These are phyloP conservation scores for Casaregolazyma lundiana DNA, from an alignment of 1,139 yeast genomes.

Conservation along the genomic window DNA sequence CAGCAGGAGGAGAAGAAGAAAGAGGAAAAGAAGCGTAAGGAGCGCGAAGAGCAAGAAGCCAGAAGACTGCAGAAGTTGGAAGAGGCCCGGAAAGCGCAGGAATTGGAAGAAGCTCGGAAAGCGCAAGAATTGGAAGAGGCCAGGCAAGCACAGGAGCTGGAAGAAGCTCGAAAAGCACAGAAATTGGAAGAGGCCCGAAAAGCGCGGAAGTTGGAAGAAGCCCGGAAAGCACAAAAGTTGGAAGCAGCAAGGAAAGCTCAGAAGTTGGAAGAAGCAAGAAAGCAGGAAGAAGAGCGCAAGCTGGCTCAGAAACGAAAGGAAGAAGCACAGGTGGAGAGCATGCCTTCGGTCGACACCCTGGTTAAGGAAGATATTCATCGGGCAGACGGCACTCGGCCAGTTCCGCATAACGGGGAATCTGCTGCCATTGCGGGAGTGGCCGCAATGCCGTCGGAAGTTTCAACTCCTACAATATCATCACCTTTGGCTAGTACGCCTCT, in stretches of 20 bases:
- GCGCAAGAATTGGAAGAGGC: conserved; percentile 17
- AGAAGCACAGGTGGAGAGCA: background rate
- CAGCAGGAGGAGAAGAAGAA: conserved; percentile 43
- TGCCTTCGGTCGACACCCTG: background rate
- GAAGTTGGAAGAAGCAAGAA: conserved; percentile 15
- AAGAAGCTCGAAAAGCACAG: conserved; percentile 17
- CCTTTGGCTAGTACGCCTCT: conserved; percentile 2
- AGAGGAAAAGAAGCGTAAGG: conserved; percentile 40
- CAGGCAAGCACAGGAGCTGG: conserved; percentile 16
- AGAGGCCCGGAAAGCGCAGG: conserved; percentile 32
- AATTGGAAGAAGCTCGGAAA: conserved; percentile 26
- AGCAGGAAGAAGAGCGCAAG: conserved; percentile 4
- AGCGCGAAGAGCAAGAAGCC: conserved; percentile 41
- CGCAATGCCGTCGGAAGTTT: conserved; percentile 5
- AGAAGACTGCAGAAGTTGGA: conserved; percentile 37
- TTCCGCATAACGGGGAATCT: conserved; percentile 4
- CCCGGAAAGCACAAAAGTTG: conserved; percentile 17
- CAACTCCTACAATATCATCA: conserved; percentile 4
- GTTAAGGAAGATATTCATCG: background rate
- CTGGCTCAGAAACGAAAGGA: conserved; percentile 8
- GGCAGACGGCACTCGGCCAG: background rate
- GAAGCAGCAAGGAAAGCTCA: conserved; percentile 17
- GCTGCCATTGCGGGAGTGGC: background rate
- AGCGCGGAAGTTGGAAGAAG: conserved; percentile 29
- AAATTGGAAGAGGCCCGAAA: conserved; percentile 35